Base-by-base conservation (phyloP, 345 rosid species). In the Eucalyptus pauciflora region DNA sequence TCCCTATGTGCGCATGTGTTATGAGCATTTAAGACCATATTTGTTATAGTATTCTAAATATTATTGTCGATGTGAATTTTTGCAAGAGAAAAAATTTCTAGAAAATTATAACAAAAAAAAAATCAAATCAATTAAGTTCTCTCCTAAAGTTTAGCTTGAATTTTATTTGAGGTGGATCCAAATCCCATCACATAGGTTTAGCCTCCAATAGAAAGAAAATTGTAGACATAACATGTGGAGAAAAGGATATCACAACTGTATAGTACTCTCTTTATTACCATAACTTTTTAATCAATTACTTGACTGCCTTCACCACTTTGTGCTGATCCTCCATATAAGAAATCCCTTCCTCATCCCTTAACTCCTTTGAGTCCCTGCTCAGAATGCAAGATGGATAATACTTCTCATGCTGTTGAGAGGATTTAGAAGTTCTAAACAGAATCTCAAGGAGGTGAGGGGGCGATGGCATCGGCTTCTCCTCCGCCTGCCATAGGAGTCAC, bases 291-390 rank as follows among this genome's bases (percentile, higher is more conserved):
- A 56, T 22, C 29, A 56, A 56, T 24, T 56, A 24, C 3, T 8
- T 56, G 11, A 96, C 96, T 91, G 95, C 91, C 90, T 95, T 96
- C 52, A 96, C 97, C 49, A 93, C 95, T 90, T 95, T 97, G 45
- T 92, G 94, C 15, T 95, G 98, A 17, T 97, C 96, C 91, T 97
- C 99, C 92, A 98, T 91, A 86, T 98, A 98, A 87, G 99, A 99
- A 12, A 98, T 97, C 81, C 98, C 99, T 86, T 98, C 99, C 90
- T 93, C 97, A 50, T 96, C 98, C 85, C 99, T 93, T 52, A 95
- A 85, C 86, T 97, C 98, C 90, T 92, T 94, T 3, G 94, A 96
- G 86, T 98, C 94, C 92, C 96, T 86, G 86, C 93, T 94, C 45
- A 97, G 95, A 22, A 95, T 92, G 58, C 94, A 93, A 48, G 92